Base-by-base conservation (phyloP, 352 stramenopile species). In the Hyaloperonospora arabidopsidis region DNA sequence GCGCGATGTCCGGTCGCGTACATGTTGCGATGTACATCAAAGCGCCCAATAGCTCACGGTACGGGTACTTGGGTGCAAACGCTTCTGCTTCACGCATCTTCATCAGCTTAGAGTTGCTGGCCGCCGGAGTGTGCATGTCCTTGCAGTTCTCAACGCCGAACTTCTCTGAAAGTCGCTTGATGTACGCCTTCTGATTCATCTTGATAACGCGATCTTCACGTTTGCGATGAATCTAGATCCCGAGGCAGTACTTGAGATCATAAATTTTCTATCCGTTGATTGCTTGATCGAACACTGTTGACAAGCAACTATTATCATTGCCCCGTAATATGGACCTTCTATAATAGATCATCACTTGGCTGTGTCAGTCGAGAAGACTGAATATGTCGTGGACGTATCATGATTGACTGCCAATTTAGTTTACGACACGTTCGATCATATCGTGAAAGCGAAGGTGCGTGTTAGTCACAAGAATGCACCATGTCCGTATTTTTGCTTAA, bases 31-130 rank as follows among this genome's bases (percentile, higher is more conserved):
- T 39, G 34, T 39, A 54, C 49, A 54, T 48, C 0, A 54, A 12
- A n/a, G 38, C 22, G 2, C 49, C 36, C 19, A 54, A 22, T 2
- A 47, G n/a, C n/a, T 54, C 49, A 36, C 36, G 22, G 12, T 54
- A 54, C 17, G 35, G 36, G 13, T 29, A 52, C 12, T 32, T 45
- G 0, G 18, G 2, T 4, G n/a, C 19, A 17, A 45, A 53, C 19
- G 17, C 17, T 22, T 52, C 46, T 10, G 18, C 46, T 19, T 52
- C 12, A 25, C 22, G 21, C 18, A 19, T 18, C 25, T 51, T 29
- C 12, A 51, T n/a, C 15, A 40, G 45, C 18, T 51, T 51, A 14
- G 45, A 51, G 45, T 45, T 53, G 35, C 47, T 53, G 13, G 44
- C 35, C 14, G 32, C 34, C 14, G 47, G 47, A 2, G 47, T 53